Evolutionary conservation across 148 eudicot species (phyloP).

Genomic region (Arctostaphylos glauca): DNA sequence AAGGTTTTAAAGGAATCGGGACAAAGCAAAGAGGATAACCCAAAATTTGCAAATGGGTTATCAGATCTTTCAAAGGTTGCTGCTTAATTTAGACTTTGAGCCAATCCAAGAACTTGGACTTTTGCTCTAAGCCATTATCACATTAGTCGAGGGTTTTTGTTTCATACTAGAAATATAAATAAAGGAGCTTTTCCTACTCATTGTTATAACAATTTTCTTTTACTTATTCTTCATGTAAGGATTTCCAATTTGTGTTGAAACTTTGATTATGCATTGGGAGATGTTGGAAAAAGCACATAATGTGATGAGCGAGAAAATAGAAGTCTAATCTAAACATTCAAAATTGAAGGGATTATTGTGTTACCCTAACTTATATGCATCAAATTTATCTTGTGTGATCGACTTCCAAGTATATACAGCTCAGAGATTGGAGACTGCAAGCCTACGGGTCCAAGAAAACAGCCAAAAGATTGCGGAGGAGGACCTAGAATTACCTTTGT

Average conservation of each 20-base stretch:
- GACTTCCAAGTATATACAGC: neutral
- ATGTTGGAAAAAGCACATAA: neutral
- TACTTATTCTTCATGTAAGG: neutral
- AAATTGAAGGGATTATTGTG: neutral
- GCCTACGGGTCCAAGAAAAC: neutral
- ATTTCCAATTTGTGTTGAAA: neutral
- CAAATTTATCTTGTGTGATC: neutral
- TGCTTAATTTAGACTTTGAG: no score
- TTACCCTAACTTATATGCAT: neutral
- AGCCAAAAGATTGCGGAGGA: slow-evolving; percentile 2
- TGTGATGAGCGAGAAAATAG: neutral
- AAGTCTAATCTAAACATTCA: neutral
- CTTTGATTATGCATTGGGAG: no score
- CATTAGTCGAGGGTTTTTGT: no score
- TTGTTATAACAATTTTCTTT: neutral
- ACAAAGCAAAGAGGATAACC: no score
- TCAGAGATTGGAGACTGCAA: slow-evolving; percentile 1
- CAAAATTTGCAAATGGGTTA: no score
- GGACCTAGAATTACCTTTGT: slow-evolving; percentile 27
- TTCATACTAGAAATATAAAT: neutral
- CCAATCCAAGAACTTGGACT: no score
- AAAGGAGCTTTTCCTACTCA: neutral
- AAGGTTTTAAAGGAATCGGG: no score
- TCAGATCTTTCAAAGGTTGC: no score
- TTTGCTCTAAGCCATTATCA: no score